Percentiles rank a stretch among this genome's conserved stretches.
phyloP scores from a whole-genome alignment of 192 early-diverging fungal genomes.

The Dissophora ornata region DNA sequence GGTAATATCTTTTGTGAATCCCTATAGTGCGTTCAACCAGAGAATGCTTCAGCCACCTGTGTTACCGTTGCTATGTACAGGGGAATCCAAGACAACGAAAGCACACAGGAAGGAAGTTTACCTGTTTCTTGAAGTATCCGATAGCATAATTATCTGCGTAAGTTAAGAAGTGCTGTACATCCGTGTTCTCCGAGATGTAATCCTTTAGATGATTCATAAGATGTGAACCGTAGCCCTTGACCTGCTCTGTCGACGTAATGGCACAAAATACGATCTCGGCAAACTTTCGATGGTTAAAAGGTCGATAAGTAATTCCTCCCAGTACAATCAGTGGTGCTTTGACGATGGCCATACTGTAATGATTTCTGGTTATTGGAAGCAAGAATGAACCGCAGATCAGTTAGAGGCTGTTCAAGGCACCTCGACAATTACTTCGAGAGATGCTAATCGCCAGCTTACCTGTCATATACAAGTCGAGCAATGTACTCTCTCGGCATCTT shows the following conservation, averaged over 20 bases:
- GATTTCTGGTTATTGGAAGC: constrained; percentile 66
- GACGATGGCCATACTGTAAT: constrained; percentile 86
- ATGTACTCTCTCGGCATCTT: constrained; percentile 99
- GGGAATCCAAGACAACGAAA: too few species aligned
- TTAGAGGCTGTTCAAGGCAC: too few species aligned
- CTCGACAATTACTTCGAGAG: too few species aligned
- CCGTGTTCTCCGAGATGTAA: constrained; percentile 79
- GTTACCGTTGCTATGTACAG: not conserved
- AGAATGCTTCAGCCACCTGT: constrained; percentile 21
- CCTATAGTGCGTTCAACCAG: constrained; percentile 47
- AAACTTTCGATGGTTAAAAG: constrained; percentile 89
- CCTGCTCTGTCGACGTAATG: constrained; percentile 90
- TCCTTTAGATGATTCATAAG: constrained; percentile 98
- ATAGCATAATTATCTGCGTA: constrained; percentile 99
- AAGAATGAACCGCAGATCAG: too few species aligned
- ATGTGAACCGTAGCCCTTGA: constrained; percentile 96
- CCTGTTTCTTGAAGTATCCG: constrained; percentile 98
- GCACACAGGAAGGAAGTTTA: too few species aligned
- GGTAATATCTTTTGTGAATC: constrained; percentile 97
- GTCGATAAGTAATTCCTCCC: constrained; percentile 95
- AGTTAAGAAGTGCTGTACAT: constrained; percentile 90
- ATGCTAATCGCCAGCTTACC: too few species aligned
- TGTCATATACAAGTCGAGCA: constrained; percentile 93
- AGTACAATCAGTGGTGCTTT: constrained; percentile 72
- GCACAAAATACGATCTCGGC: constrained; percentile 99